These are phyloP conservation scores for Sextonia rubra DNA, from an alignment of 164 flowering plant genomes.

Conservation along the genomic window DNA sequence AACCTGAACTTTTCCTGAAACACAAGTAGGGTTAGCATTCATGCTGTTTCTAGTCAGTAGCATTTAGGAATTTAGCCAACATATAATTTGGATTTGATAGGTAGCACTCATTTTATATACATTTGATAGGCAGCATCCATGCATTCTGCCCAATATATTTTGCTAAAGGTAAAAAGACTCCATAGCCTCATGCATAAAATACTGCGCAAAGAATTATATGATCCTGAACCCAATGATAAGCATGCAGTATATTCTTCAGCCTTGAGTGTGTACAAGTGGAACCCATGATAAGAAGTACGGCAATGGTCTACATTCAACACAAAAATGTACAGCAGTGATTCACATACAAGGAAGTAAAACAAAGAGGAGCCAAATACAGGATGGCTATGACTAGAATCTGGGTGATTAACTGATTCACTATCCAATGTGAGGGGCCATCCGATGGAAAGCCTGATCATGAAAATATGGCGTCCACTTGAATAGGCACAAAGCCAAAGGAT, in stretches of 20 bases:
- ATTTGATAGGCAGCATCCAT: too few relatives aligned
- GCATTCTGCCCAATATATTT: too few relatives aligned
- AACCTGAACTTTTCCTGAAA: constrained; percentile 83
- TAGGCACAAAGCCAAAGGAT: background rate
- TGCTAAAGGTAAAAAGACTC: background rate
- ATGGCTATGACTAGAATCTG: background rate
- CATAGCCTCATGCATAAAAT: background rate
- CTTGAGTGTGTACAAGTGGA: background rate
- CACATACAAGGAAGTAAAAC: too few relatives aligned
- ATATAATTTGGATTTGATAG: too few relatives aligned
- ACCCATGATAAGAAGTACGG: background rate
- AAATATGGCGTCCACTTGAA: background rate
- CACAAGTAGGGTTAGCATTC: background rate
- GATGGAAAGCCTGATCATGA: background rate
- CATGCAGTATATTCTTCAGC: background rate
- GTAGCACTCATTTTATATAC: too few relatives aligned
- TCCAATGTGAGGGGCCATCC: background rate
- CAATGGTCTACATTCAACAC: background rate
- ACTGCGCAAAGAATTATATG: background rate
- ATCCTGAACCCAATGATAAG: background rate
- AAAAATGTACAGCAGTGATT: background rate
- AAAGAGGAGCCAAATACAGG: background rate
- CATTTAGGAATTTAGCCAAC: too few relatives aligned
- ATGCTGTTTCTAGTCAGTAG: background rate
- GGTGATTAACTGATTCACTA: background rate